phyloP scores from a whole-genome alignment of 2,329 filamentous ascomycete genomes.

The Neopestalotiopsis clavispora region DNA sequence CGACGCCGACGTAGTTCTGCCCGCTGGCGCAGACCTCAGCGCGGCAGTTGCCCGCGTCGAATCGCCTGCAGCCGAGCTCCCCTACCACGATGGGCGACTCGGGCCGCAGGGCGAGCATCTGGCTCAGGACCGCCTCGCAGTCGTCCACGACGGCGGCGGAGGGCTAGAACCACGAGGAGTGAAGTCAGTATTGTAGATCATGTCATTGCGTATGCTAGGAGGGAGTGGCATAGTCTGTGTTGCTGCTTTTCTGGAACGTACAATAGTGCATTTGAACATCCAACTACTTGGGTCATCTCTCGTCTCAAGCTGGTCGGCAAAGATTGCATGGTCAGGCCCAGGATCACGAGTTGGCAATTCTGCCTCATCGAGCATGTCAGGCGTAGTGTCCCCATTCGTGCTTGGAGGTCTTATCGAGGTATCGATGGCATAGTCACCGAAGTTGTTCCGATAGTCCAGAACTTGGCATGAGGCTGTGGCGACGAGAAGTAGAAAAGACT shows the following conservation, averaged over 20 bases:
- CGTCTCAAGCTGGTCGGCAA: too few relatives aligned
- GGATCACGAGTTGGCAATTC: too few relatives aligned
- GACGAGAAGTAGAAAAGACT: neutral
- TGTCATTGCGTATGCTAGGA: neutral
- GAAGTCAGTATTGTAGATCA: neutral
- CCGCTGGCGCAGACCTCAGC: neutral
- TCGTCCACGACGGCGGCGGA: neutral
- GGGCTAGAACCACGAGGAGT: neutral
- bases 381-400: neutral
- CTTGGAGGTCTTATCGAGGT: neutral
- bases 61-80: neutral
- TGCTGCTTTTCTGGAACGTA: too few relatives aligned
- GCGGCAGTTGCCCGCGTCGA: neutral
- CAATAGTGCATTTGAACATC: too few relatives aligned
- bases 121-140: neutral
- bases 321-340: too few relatives aligned
- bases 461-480: neutral
- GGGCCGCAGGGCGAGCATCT: neutral
- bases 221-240: neutral
- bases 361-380: too few relatives aligned
- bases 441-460: neutral
- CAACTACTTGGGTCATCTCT: too few relatives aligned
- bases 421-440: neutral
- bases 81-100: neutral
- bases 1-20: neutral